phyloP scores from a whole-genome alignment of 305 asterid genomes.

The Fraxinus albicans region DNA sequence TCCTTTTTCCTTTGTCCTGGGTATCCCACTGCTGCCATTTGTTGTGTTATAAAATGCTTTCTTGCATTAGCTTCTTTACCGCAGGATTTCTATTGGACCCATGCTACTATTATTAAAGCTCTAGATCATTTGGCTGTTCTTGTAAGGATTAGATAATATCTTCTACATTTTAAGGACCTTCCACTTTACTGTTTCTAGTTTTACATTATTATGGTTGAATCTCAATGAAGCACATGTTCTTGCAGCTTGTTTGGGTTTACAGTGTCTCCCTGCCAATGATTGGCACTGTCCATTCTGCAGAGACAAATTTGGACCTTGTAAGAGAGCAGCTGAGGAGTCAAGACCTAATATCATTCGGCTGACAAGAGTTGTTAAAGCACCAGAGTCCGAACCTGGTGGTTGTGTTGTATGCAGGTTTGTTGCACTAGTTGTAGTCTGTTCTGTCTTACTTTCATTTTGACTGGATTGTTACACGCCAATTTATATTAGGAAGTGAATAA shows the following conservation, averaged over 20 bases:
- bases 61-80: background rate
- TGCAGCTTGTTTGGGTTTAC: constrained; percentile 87
- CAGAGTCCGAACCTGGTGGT: constrained; percentile 86
- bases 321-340: constrained; percentile 58
- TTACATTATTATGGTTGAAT: constrained; percentile 22
- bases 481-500: constrained; percentile 9
- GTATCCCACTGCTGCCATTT: background rate
- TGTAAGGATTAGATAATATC: background rate
- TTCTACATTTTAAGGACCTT: background rate
- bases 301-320: constrained; percentile 63
- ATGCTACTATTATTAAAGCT: background rate
- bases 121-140: background rate
- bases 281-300: constrained; percentile 81
- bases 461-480: background rate
- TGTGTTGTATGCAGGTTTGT: constrained; percentile 96
- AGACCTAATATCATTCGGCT: constrained; percentile 68
- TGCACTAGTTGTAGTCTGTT: constrained; percentile 18
- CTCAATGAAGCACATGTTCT: constrained; percentile 11
- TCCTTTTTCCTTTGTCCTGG: background rate
- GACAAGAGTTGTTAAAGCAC: constrained; percentile 85
- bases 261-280: constrained; percentile 47
- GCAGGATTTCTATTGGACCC: background rate
- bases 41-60: background rate
- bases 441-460: constrained; percentile 1
- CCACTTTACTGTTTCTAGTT: background rate